phyloP scores from a whole-genome alignment of 176 grass and related monocot genomes.

The Avena sativa region DNA sequence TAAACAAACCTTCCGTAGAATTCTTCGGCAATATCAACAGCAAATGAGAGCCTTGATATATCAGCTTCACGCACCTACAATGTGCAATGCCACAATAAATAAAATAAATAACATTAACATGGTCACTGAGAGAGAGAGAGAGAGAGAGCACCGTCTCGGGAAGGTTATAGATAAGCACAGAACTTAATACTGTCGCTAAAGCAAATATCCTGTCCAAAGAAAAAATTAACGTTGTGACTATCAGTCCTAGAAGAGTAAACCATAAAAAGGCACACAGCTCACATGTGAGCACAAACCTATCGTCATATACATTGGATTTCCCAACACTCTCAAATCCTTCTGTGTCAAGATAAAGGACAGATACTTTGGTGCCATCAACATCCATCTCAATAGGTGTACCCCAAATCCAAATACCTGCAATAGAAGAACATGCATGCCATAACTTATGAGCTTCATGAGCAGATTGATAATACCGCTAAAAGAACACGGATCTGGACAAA shows the following conservation, averaged over 20 bases:
- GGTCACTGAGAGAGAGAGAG: background rate
- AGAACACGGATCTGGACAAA: background rate
- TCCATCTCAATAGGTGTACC: slow-evolving; percentile 85
- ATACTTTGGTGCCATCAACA: slow-evolving; percentile 91
- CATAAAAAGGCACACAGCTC: background rate
- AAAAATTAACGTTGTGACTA: slow-evolving; percentile 6
- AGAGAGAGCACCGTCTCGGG: slow-evolving; percentile 79
- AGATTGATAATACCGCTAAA: slow-evolving; percentile 23
- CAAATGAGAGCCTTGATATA: slow-evolving; percentile 97
- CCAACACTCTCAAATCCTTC: slow-evolving; percentile 99
- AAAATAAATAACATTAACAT: slow-evolving; percentile 41
- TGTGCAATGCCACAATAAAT: slow-evolving; percentile 42
- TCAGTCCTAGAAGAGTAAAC: slow-evolving; percentile 9
- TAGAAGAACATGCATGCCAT: slow-evolving; percentile 16
- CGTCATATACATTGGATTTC: slow-evolving; percentile 99
- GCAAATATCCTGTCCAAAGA: slow-evolving; percentile 86
- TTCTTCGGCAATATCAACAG: slow-evolving; percentile 97
- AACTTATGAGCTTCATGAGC: background rate
- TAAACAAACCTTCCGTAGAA: slow-evolving; percentile 94
- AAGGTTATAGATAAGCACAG: slow-evolving; percentile 99
- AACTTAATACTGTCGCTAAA: slow-evolving; percentile 94
- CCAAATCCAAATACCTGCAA: slow-evolving; percentile 96
- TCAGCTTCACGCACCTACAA: slow-evolving; percentile 96
- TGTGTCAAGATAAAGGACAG: slow-evolving; percentile 94
- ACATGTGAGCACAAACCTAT: slow-evolving; percentile 70